Base-by-base conservation (phyloP, 2,329 filamentous ascomycete genomes). In the Colletotrichum musae region DNA sequence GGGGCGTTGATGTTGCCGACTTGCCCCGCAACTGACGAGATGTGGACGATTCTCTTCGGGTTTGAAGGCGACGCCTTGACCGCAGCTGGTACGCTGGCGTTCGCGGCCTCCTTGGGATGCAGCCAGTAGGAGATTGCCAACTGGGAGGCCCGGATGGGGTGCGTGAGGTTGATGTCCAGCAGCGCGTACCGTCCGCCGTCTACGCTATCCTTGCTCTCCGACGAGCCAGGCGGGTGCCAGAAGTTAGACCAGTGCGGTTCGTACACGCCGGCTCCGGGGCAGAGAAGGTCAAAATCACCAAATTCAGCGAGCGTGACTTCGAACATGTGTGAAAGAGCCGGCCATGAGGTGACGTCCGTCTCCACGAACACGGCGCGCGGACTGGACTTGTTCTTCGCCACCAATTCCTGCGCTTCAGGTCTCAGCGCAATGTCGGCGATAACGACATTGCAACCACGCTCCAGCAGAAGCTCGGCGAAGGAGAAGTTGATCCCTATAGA, bases 261-360 rank as follows among this genome's bases (percentile, higher is more conserved):
- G 58, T 82, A 86, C 4, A 86, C 75, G 32, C 84, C 84, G 0
- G 84, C 84, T 0, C 83, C 83, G 0, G 84, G 82, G 45, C 82
- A 84, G 4, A 85, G 74, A 26, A 86, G 78, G 54, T 83, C 81
- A 67, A 82, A 77, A 2, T 72, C 73, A 0, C 80, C 80, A 58
- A 85, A 85, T 28, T 80, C 76, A 1, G 68, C 24, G 1, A 79
- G 48, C 0, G 82, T 74, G 4, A 72, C 70, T 4, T 77, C 71
- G 60, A 85, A 83, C 72, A 82, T 78, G 16, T 68, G 68, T 1
- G 75, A 57, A 0, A 86, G 72, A 5, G 80, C 77, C 1, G 75
- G 69, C 84, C 83, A 85, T 0, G 77, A 79, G 0, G 81, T 80
- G 0, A 86, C 84, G 63, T 86, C 82, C 1, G 83, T 85, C 70